Evolutionary conservation across 306 rosid species (phyloP).

Genomic region (Prinsepia uniflora): DNA sequence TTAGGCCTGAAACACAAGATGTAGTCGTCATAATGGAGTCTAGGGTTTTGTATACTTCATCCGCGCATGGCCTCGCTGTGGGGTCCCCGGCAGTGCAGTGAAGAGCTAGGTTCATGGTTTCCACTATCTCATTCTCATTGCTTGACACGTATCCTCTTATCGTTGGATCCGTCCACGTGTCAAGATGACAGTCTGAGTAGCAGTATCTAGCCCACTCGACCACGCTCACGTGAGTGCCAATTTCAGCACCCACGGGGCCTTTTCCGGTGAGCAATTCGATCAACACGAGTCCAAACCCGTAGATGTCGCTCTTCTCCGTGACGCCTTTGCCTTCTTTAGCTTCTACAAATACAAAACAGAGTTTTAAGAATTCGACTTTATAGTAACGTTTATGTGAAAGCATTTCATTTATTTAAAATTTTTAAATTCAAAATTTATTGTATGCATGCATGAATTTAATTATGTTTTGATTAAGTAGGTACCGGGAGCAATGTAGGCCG

Average conservation of each 20-base stretch:
- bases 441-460: slow-evolving; percentile 24
- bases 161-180: slow-evolving; percentile 62
- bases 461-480: background rate
- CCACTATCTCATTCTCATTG: slow-evolving; percentile 54
- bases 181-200: slow-evolving; percentile 66
- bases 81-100: slow-evolving; percentile 78
- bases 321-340: slow-evolving; percentile 30
- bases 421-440: no score
- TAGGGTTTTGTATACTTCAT: slow-evolving; percentile 48
- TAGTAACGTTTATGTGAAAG: background rate
- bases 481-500: slow-evolving; percentile 72
- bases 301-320: slow-evolving; percentile 64
- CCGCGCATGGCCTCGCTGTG: slow-evolving; percentile 70
- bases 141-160: slow-evolving; percentile 40
- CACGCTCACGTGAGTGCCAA: slow-evolving; percentile 37
- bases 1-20: slow-evolving; percentile 40
- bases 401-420: background rate
- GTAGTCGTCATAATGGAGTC: slow-evolving; percentile 25
- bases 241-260: slow-evolving; percentile 49
- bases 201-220: slow-evolving; percentile 90
- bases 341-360: slow-evolving; percentile 37
- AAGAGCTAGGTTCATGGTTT: slow-evolving; percentile 69
- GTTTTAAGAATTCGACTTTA: no score
- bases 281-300: slow-evolving; percentile 62
- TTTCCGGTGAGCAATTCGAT: slow-evolving; percentile 80